These are phyloP conservation scores for Passiflora organensis DNA, from an alignment of 345 rosid genomes.

Conservation along the genomic window DNA sequence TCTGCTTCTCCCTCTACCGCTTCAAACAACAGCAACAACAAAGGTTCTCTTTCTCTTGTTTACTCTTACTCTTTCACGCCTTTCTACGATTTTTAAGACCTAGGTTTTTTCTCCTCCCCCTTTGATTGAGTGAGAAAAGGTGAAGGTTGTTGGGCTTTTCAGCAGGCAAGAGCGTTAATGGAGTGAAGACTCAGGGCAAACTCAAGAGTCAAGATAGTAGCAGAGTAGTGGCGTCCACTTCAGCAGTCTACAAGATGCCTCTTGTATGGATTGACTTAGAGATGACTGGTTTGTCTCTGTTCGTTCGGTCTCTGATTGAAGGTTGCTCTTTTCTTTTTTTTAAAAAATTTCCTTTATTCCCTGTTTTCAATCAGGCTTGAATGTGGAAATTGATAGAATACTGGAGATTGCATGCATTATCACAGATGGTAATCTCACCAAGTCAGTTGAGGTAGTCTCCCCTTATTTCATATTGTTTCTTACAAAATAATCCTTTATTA, in stretches of 20 bases:
- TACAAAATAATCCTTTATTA: neutral
- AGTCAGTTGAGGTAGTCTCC: constrained; percentile 62
- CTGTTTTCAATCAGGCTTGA: constrained; percentile 51
- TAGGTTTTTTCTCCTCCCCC: too few relatives aligned
- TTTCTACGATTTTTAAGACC: too few relatives aligned
- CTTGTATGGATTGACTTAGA: constrained; percentile 96
- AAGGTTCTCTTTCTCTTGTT: too few relatives aligned
- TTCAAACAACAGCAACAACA: neutral
- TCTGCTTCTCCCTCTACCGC: constrained; percentile 18
- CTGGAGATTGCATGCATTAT: constrained; percentile 93
- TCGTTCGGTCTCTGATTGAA: neutral
- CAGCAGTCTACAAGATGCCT: constrained; percentile 47
- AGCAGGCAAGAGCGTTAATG: constrained; percentile 29
- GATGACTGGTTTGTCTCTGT: constrained; percentile 64
- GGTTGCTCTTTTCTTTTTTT: neutral
- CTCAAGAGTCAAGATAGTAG: neutral
- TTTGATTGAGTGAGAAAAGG: too few relatives aligned
- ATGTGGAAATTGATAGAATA: constrained; percentile 72
- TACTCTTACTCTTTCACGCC: too few relatives aligned
- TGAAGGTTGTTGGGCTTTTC: too few relatives aligned
- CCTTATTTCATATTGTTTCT: neutral
- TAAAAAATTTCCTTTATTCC: constrained; percentile 6
- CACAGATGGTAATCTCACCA: constrained; percentile 69
- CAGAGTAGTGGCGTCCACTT: constrained; percentile 4
- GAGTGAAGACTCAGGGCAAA: too few relatives aligned